Percentiles rank a stretch among this genome's conserved stretches.
phyloP scores from a whole-genome alignment of 768 basidiomycete genomes.

The Multifurca ochricompacta region DNA sequence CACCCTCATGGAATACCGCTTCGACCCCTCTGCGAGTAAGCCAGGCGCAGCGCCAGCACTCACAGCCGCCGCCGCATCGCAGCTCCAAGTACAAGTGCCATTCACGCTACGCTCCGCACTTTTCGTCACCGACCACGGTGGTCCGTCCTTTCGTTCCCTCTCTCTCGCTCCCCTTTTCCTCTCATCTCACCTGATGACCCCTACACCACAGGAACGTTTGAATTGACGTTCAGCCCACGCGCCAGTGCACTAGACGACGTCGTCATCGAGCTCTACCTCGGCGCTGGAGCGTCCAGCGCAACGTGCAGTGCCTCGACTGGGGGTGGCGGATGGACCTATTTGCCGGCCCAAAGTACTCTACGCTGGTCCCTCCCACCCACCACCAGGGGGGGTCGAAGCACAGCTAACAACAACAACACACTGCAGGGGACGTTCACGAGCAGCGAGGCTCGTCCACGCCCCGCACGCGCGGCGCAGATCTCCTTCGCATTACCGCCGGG shows the following conservation, averaged over 20 bases:
- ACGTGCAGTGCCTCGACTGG: constrained; percentile 58
- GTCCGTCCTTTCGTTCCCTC: constrained; percentile 25
- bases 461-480: constrained; percentile 68
- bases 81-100: constrained; percentile 29
- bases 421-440: constrained; percentile 65
- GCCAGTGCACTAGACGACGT: constrained; percentile 65
- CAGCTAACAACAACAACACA: constrained; percentile 46
- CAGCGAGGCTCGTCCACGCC: constrained; percentile 43
- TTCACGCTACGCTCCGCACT: constrained; percentile 29
- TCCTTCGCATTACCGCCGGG: constrained; percentile 61
- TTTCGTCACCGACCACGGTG: constrained; percentile 34
- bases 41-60: constrained; percentile 35
- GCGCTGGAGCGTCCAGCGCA: constrained; percentile 62
- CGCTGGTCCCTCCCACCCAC: constrained; percentile 72
- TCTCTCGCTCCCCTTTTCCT: not conserved
- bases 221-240: constrained; percentile 29
- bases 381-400: constrained; percentile 53
- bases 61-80: constrained; percentile 19
- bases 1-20: constrained; percentile 76
- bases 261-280: constrained; percentile 65
- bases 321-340: constrained; percentile 75
- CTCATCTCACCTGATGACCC: constrained; percentile 25
- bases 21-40: constrained; percentile 36
- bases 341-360: constrained; percentile 50
- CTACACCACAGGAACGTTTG: constrained; percentile 50